Conservation (phyloP, 2,329 filamentous ascomycete genomes). For the Bipolaris sorokiniana region DNA sequence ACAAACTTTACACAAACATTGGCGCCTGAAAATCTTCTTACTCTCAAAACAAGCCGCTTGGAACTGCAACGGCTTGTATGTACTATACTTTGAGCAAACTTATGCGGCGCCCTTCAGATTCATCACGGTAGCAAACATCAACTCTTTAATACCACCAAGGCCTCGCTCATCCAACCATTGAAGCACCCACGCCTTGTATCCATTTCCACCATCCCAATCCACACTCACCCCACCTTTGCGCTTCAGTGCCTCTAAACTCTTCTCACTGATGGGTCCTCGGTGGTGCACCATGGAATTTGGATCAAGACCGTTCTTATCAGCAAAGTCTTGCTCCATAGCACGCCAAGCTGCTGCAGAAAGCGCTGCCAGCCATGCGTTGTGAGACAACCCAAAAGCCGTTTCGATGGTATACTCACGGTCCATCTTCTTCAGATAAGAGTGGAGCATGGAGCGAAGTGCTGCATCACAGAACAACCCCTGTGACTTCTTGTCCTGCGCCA, state of each 20-base stretch:
- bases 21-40: neutral
- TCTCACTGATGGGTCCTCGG: conserved; percentile 68
- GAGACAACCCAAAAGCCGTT: conserved; percentile 55
- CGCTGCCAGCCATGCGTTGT: conserved; percentile 54
- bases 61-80: too few species aligned
- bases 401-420: conserved; percentile 50
- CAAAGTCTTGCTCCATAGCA: conserved; percentile 55
- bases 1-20: neutral
- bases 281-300: conserved; percentile 38
- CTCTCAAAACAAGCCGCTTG: too few species aligned
- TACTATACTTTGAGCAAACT: neutral
- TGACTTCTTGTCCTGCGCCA: conserved; percentile 65
- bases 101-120: conserved; percentile 59
- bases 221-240: conserved; percentile 70
- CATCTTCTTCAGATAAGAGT: conserved; percentile 50
- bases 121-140: conserved; percentile 85
- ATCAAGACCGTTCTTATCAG: conserved; percentile 33
- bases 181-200: conserved; percentile 76
- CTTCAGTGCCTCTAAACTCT: conserved; percentile 67
- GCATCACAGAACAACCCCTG: conserved; percentile 59
- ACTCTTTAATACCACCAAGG: conserved; percentile 68
- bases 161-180: conserved; percentile 69
- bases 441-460: conserved; percentile 53
- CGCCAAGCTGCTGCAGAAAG: conserved; percentile 57
- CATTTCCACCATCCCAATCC: conserved; percentile 75